Evolutionary conservation across 306 rosid species (phyloP).

Genomic region (Fragaria ananassa): DNA sequence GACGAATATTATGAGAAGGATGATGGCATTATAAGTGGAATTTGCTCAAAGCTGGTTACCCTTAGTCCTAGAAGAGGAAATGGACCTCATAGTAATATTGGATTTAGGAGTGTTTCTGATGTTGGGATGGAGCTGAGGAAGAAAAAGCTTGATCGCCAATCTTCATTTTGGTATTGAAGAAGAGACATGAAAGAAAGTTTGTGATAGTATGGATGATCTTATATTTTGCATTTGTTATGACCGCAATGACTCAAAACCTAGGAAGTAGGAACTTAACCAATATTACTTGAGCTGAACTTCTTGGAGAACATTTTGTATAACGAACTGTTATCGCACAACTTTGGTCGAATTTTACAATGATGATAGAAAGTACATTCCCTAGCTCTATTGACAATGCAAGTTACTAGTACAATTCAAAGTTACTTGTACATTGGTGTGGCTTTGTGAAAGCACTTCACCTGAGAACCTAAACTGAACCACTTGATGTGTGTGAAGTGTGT

Average conservation of each 20-base stretch:
- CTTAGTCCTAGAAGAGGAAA: not conserved
- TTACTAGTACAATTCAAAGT: not conserved
- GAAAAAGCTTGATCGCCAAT: slow-evolving; percentile 42
- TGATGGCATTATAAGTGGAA: slow-evolving; percentile 39
- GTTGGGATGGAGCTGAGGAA: slow-evolving; percentile 34
- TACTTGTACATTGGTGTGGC: too few species aligned
- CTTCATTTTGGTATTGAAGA: slow-evolving; percentile 47
- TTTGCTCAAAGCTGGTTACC: slow-evolving; percentile 48
- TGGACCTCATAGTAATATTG: not conserved
- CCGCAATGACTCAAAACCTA: not conserved
- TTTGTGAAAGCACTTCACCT: too few species aligned
- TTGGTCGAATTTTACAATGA: not conserved
- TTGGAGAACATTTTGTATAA: not conserved
- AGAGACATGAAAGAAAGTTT: not conserved
- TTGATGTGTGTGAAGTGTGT: not conserved
- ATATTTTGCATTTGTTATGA: not conserved
- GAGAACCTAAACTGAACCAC: too few species aligned
- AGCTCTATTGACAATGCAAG: not conserved
- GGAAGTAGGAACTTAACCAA: not conserved
- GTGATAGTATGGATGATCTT: not conserved
- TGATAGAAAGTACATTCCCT: not conserved
- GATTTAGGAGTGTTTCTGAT: slow-evolving; percentile 48
- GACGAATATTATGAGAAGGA: slow-evolving; percentile 20
- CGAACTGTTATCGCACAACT: not conserved
- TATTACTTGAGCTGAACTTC: not conserved